Base-by-base conservation (phyloP, 106 monocot genomes). In the Dactylorhiza incarnata region DNA sequence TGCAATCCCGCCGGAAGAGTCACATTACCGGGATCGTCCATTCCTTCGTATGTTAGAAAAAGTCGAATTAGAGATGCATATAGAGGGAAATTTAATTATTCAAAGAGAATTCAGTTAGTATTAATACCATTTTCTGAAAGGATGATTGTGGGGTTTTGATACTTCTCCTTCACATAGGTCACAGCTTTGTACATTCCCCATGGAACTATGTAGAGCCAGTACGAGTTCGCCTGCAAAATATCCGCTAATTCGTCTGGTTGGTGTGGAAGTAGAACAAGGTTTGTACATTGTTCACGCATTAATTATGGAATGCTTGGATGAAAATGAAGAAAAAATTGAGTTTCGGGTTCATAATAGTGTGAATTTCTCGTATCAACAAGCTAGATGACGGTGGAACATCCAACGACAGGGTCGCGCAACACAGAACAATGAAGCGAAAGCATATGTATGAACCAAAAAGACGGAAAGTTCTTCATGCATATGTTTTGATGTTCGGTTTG, bases 151-250 rank as follows among this genome's bases (percentile, higher is more conserved):
- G 94, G 97, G 72, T 94, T 94, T 22, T 80, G 81, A 62, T 94
- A 99, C 9, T 79, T 75, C 72, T 89, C 84, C 69, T 94, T 99
- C 0, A 94, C 81, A 58, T 94, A 94, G 9, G 83, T 89, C 50
- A 99, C 77, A n/a, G 94, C 85, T 80, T 94, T 99, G 84, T 91
- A 89, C 79, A 99, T 86, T 46, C 97, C 97, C 94, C 94, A 94
- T 75, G 97, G 97, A 20, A 99, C 97, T 54, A 99, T 94, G 73
- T 94, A 94, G 58, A 99, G 91, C 97, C 97, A 99, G 0, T 79
- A 37, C 3, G 97, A 99, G 73, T 94, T 7, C 52, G 97, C 97
- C 97, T 97, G 86, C 58, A 59, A 59, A 59, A 54, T 54, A 4
- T 54, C 13, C 9, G 17, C 54, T 14, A 54, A 2, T 13, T 54